Evolutionary conservation across 1,139 yeast genomes (phyloP).

Genomic region (Geotrichum reessii): DNA sequence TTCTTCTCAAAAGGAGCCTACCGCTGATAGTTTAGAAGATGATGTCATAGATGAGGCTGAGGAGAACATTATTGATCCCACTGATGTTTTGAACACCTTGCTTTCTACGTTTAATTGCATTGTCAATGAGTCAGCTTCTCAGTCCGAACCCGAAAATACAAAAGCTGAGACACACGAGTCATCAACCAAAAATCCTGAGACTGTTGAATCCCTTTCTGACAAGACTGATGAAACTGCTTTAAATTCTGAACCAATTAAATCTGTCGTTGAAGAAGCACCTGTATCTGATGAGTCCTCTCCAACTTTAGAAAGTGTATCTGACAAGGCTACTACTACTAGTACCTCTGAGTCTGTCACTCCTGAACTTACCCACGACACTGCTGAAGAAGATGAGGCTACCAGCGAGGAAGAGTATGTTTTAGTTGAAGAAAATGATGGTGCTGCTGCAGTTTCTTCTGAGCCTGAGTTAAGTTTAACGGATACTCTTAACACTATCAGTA

Average conservation of each 20-base stretch:
- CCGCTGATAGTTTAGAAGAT: neutral
- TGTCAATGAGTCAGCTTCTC: neutral
- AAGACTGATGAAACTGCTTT: neutral
- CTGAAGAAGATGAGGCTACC: neutral
- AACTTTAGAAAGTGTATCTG: neutral
- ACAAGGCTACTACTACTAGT: neutral
- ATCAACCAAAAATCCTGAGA: neutral
- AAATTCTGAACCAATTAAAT: too few relatives aligned
- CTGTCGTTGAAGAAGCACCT: neutral
- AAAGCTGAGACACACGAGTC: too few relatives aligned
- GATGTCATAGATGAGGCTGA: neutral
- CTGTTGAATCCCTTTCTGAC: neutral
- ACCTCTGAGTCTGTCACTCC: neutral
- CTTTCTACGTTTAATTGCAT: neutral
- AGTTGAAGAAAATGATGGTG: neutral
- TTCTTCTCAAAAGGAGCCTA: neutral
- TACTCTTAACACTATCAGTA: neutral
- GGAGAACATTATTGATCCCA: neutral
- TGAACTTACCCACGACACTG: neutral
- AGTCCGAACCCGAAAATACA: neutral
- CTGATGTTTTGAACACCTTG: neutral
- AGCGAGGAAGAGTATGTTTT: neutral
- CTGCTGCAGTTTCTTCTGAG: neutral
- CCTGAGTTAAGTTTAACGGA: neutral
- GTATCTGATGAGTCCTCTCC: neutral